A percentile compares a stretch with the other conserved stretches of the same genome.
phyloP scores from a whole-genome alignment of 768 basidiomycete genomes.

The Udeniomyces megalosporus region DNA sequence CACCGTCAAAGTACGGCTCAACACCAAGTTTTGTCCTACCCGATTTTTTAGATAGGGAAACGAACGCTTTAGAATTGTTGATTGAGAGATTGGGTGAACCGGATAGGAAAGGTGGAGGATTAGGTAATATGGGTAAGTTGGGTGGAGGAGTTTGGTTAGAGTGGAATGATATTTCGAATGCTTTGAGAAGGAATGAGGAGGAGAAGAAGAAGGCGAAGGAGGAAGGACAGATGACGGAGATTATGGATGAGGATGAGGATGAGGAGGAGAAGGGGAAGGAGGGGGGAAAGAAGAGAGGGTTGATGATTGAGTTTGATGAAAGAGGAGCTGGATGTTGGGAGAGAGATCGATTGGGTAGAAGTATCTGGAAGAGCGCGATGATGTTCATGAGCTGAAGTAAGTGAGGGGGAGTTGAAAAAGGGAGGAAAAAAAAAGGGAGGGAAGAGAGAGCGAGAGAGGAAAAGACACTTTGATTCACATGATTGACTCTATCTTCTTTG shows the following conservation, averaged over 20 bases:
- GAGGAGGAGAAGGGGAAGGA: slow-evolving; percentile 40
- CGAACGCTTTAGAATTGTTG: background rate
- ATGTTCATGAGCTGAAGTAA: no score
- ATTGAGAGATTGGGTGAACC: slow-evolving; percentile 40
- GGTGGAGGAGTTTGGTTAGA: background rate
- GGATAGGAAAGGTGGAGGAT: slow-evolving; percentile 33
- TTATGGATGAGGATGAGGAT: slow-evolving; percentile 89
- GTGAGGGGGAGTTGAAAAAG: no score
- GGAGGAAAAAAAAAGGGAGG: no score
- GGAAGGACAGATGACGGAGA: slow-evolving; percentile 36
- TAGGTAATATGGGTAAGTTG: background rate
- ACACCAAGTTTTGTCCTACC: no score
- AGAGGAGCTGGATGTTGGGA: background rate
- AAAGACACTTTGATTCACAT: no score
- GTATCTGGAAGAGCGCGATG: no score
- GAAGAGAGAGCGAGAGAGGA: no score
- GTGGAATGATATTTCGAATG: slow-evolving; percentile 46
- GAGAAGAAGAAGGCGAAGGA: slow-evolving; percentile 86
- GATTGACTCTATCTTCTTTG: no score
- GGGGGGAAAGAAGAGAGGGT: background rate
- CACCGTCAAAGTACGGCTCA: no score
- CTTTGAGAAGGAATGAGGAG: slow-evolving; percentile 67
- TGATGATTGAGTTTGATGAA: background rate
- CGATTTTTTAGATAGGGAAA: background rate
- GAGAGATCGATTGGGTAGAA: no score